Evolutionary conservation across 495 filamentous ascomycete genomes (phyloP), one percentile per base, ranked within the genome.

Genomic region (Aspergillus biplanus): DNA sequence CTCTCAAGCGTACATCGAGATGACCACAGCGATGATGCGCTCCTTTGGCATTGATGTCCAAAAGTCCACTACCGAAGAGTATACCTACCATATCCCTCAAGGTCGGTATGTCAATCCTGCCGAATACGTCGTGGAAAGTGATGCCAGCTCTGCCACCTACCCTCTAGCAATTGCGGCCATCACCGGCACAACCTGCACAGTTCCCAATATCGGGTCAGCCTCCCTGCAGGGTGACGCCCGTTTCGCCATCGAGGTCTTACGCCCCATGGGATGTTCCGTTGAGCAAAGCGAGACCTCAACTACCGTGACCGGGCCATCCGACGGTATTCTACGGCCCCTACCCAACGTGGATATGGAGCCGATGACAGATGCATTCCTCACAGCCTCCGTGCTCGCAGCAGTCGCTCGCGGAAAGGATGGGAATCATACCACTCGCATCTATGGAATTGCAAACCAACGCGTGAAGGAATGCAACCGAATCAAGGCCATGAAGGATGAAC

Each of bases 401-500:
- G 91, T 95, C 47, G 93, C 93, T n/a, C 88, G 83, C 13, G 87
- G 89, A 0, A 71, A 77, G 12, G 74, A 67, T 33, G 67, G 71
- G 37, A 80, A 76, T 57, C 78, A 79, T 50, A 91, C 91, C 1
- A 97, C 92, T 15, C 85, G 85, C 56, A 98, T 99, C 59, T 87
- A 86, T 27, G 95, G 95, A 52, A 99, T 99, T 74, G 93, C 95
- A n/a, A 99, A 99, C 72, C 95, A 99, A 73, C 86, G 94, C 63
- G 93, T 97, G 63, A 99, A 99, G 74, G 95, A 99, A 74, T 99
- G 95, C 80, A 96, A 99, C 74, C 90, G 95, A 33, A 98, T 99
- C 69, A 81, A 84, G 68, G 96, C 96, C 46, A 98, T 99, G 96
- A 92, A 94, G 67, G 92, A 93, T 64, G 87, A 98, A 74, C 85